Base-by-base conservation (phyloP, 2,329 filamentous ascomycete genomes). In the Fusarium incarnatum region DNA sequence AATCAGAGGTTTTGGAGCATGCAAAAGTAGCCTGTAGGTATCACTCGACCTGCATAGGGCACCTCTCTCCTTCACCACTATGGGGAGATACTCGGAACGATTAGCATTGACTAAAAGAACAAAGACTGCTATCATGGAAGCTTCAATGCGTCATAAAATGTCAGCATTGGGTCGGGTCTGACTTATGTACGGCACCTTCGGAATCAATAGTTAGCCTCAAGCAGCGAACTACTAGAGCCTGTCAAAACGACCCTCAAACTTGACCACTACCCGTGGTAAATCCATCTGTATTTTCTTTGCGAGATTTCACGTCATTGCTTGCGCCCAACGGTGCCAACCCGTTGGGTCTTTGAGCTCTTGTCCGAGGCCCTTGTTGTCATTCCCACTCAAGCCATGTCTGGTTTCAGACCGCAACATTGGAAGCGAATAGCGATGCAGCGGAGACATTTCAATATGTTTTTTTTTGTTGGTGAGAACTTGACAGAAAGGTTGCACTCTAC, bases 401-500 rank as follows among this genome's bases (percentile, higher is more conserved):
- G 62, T 61, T 61, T n/a, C 45, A 58, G 54, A 47, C 55, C 47
- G 44, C 37, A 37, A 50, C 23, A 34, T 45, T 30, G 27, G 54
- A 63, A 52, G 61, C 70, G 59, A 73, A 74, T 66, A 58, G 56
- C 44, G 56, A 64, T 46, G 20, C 47, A 60, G 57, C 60, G 56
- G 64, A 67, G 68, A 70, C 65, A 68, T 72, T 25, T 60, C 61
- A 53, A 49, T 22, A 46, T 62, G 32, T 46, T 32, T 28, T 49
- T 50, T 46, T 34, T 50, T 30, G 18, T 22, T 22, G 50, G 60
- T 44, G 53, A 47, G 34, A 53, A 32, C 13, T 37, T 46, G 20
- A 41, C 49, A 49, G 50, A 60, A 73, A 60, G 71, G 73, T 72
- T 74, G 65, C 60, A 67, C 64, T 68, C 55, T 67, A 64, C 64